phyloP scores from a whole-genome alignment of 225 moss, liverwort and hornwort species.

The Sphagnum contortum region DNA sequence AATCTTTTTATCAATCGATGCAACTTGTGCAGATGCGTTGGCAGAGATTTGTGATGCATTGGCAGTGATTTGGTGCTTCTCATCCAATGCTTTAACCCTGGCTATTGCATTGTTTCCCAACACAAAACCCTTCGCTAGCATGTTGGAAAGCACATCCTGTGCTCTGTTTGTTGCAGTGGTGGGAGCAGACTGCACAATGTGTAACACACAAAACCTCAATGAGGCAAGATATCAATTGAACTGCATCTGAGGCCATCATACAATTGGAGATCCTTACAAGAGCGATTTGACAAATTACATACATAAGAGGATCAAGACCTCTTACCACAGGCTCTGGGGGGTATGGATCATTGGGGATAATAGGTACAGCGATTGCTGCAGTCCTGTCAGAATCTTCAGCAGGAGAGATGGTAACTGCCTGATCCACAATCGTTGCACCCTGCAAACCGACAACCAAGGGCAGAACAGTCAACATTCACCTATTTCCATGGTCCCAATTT shows the following conservation, averaged over 20 bases:
- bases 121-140: conserved; percentile 57
- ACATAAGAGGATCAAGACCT: too few species aligned
- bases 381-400: conserved; percentile 70
- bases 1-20: conserved; percentile 64
- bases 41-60: conserved; percentile 62
- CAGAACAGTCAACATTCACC: neutral
- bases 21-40: conserved; percentile 48
- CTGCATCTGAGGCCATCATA: too few species aligned
- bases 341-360: conserved; percentile 25
- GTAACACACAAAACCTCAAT: too few species aligned
- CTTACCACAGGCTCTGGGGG: conserved; percentile 24
- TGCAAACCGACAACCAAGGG: conserved; percentile 13
- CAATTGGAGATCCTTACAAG: too few species aligned
- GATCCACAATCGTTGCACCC: conserved; percentile 96
- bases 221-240: too few species aligned
- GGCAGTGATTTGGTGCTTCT: conserved; percentile 83
- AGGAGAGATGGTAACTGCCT: conserved; percentile 79
- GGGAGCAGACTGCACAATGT: conserved; percentile 11
- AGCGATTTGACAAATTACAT: too few species aligned
- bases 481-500: too few species aligned
- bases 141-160: conserved; percentile 54
- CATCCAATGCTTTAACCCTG: conserved; percentile 78
- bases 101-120: conserved; percentile 63
- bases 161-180: conserved; percentile 42
- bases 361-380: conserved; percentile 30